Evolutionary conservation across 2,329 filamentous ascomycete species (phyloP), one percentile per base, ranked within the genome.

Genomic region (Eurotiales sp.): DNA sequence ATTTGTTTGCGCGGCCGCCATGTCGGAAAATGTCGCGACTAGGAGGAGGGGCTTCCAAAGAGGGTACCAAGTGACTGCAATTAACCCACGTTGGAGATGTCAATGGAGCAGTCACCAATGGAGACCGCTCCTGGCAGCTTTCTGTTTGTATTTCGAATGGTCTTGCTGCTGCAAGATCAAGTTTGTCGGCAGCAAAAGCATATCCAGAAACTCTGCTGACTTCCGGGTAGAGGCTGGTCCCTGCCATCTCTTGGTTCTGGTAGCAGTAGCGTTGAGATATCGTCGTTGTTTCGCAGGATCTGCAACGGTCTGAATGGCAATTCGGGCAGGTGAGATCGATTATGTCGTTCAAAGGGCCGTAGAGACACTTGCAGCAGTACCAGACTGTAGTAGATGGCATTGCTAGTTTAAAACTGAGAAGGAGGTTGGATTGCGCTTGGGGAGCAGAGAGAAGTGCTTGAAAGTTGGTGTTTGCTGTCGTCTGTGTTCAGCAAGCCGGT

Each of bases 311-410:
- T 6, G 1, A 30, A 15, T 56, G 52, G 46, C 67, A 70, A 46
- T 56, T 51, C 23, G 63, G 57, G 50, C 66, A 69, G 40, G 56
- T 32, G 22, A 52, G 46, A 57, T 66, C 58, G 41, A 62, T 54
- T 6, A 37, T 51, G 3, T 56, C 39, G 37, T 59, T 58, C 59
- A 64, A 61, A 50, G 67, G 67, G 22, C 68, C 68, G 44, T 61
- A 63, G 27, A 51, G 47, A 57, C 68, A 71, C 4, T 54, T 39
- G 43, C 66, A 69, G 55, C 68, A 71, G 51, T 63, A 64, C 68
- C 68, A 71, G 21, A 63, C 46, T 11, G 54, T 19, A 12, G 27
- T 23, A 14, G 17, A 17, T 15, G 52, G 52, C 52, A 54, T 54
- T 46, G 34, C 8, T 17, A 15, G n/a, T n/a, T 17, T 37, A 17